Evolutionary conservation across 495 filamentous ascomycete species (phyloP), one percentile per base, ranked within the genome.

Genomic region (Podospora pseudopauciseta): DNA sequence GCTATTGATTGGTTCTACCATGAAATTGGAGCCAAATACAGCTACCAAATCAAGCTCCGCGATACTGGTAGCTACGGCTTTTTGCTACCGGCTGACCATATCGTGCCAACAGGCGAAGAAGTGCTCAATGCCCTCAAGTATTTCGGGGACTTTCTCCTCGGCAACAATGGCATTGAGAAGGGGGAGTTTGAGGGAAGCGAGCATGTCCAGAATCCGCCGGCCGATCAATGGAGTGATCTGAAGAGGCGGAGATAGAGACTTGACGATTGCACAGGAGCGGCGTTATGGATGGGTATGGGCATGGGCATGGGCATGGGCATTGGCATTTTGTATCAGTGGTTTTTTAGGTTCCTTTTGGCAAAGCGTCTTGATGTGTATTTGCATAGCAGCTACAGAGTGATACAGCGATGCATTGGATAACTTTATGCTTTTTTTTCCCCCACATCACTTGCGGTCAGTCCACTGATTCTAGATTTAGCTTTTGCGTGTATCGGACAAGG

Each of bases 1-100:
- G 92, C 92, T 7, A 87, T 99, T 57, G 95, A 98, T 78, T 99
- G 92, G 88, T 96, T 99, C 79, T 97, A 97, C 75, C 92, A 95
- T 66, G 90, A 95, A 71, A 78, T 97, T 34, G 80, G 86, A 57
- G 90, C 94, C n/a, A 86, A 82, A 44, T 95, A 91, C 73, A 88
- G 92, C 28, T 99, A 96, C 73, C 95, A 98, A 81, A 91, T 99
- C 76, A 98, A 97, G 78, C 82, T 99, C 26, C 85, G 95, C 49
- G 95, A 99, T 79, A 96, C 92, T 0, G 95, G 95, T 3, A 95
- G 75, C 78, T 97, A 98, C 76, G 95, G 95, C 0, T 99, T 97
- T 73, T 81, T 99, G 60, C 82, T 99, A 9, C 95, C 95, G 0
- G 88, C 86, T 44, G 90, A 94, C 66, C 85, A 97, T 69, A 99